Evolutionary conservation across 2,329 filamentous ascomycete species (phyloP).

Genomic region (Trichoderma asperellum): DNA sequence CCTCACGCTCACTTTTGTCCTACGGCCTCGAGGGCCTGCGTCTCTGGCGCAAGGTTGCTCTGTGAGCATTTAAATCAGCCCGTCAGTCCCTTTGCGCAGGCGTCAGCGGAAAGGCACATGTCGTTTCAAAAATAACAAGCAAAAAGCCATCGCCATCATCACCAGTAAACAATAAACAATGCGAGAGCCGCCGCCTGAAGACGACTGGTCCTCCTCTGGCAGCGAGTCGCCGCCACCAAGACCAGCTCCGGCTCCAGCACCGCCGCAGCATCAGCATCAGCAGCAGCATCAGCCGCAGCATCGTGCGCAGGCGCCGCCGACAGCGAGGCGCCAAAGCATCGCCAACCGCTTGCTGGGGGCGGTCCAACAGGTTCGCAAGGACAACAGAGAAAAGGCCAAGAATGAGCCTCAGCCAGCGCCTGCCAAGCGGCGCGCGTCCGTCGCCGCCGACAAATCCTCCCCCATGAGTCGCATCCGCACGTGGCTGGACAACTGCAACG

Average conservation of each 20-base stretch:
- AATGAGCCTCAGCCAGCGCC: constrained; percentile 17
- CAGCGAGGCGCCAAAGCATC: constrained; percentile 48
- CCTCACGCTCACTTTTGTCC: background rate
- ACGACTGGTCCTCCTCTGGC: constrained; percentile 21
- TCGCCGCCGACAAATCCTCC: constrained; percentile 39
- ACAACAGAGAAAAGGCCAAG: constrained; percentile 33
- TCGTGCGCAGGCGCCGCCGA: constrained; percentile 28
- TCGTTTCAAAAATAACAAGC: background rate
- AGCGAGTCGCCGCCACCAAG: constrained; percentile 25
- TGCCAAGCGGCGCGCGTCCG: constrained; percentile 40
- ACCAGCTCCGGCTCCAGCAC: constrained; percentile 26
- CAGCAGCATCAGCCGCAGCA: background rate
- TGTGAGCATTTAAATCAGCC: background rate
- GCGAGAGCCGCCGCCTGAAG: constrained; percentile 6
- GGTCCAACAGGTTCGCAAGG: constrained; percentile 41
- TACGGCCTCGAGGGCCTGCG: constrained; percentile 26
- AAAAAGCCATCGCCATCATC: background rate
- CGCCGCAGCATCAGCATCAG: background rate
- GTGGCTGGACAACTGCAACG: constrained; percentile 50
- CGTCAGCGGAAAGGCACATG: background rate
- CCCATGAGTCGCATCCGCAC: constrained; percentile 47
- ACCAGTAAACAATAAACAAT: constrained; percentile 2
- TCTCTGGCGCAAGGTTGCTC: constrained; percentile 21
- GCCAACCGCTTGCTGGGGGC: constrained; percentile 46
- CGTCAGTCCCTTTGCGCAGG: background rate